Evolutionary conservation across 129 eudicot species (phyloP).

Genomic region (Artemisia argyi): DNA sequence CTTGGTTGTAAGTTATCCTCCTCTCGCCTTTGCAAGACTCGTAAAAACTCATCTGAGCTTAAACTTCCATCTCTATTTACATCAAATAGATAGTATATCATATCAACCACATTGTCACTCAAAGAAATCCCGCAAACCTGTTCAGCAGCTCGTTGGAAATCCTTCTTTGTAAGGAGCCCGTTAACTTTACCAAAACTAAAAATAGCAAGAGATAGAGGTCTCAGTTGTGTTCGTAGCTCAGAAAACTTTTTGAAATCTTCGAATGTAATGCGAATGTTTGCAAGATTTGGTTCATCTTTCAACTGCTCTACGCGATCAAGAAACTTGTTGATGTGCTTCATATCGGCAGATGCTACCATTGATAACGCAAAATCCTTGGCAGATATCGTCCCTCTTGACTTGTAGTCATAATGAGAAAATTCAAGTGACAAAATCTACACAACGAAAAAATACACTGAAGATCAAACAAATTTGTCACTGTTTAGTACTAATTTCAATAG

Average conservation of each 20-base stretch:
- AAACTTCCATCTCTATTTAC: constrained; percentile 68
- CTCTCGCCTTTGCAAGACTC: constrained; percentile 77
- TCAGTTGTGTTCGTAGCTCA: constrained; percentile 55
- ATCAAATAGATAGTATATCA: constrained; percentile 77
- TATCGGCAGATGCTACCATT: constrained; percentile 94
- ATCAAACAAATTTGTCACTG: background rate
- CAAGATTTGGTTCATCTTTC: constrained; percentile 48
- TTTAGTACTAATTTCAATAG: constrained; percentile 2
- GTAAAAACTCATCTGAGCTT: constrained; percentile 80
- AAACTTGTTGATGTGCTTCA: constrained; percentile 73
- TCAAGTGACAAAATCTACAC: constrained; percentile 73
- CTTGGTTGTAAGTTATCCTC: constrained; percentile 51
- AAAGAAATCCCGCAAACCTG: constrained; percentile 78
- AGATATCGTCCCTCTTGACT: constrained; percentile 74
- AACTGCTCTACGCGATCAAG: constrained; percentile 62
- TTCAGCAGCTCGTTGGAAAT: constrained; percentile 71
- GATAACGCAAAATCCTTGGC: constrained; percentile 88
- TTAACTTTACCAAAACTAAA: constrained; percentile 79
- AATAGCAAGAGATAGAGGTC: constrained; percentile 73
- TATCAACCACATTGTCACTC: constrained; percentile 58
- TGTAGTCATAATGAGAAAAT: constrained; percentile 83
- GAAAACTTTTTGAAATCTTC: constrained; percentile 78
- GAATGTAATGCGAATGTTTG: constrained; percentile 51
- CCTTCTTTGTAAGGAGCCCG: constrained; percentile 73
- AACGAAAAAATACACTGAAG: background rate